These are phyloP conservation scores for Asterochloris sp. DNA, from an alignment of 139 green algal genomes.

Conservation along the genomic window DNA sequence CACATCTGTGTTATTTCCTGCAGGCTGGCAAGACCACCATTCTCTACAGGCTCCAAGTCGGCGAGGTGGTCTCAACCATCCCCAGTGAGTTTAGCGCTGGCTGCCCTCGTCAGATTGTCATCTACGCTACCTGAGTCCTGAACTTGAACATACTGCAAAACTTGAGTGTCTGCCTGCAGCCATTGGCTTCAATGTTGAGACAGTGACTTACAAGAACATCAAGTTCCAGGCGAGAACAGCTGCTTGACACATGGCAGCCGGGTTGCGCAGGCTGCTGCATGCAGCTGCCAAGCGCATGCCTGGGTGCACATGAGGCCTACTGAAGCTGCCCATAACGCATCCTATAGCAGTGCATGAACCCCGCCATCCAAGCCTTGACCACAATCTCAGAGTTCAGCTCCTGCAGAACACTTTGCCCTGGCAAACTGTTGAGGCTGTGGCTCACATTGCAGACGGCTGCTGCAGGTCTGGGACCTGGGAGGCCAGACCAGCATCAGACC, in stretches of 20 bases:
- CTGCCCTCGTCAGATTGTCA: background rate
- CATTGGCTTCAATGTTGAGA: slow-evolving; percentile 99
- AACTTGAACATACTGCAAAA: no score
- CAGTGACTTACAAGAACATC: slow-evolving; percentile 99
- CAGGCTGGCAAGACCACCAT: slow-evolving; percentile 97
- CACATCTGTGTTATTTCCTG: no score
- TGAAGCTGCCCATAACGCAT: no score
- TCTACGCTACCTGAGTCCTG: no score
- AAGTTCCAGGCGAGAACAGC: slow-evolving; percentile 84
- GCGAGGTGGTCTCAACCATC: slow-evolving; percentile 98
- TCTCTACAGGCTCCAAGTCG: slow-evolving; percentile 96
- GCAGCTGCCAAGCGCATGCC: no score
- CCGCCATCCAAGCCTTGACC: no score
- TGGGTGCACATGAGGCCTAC: no score
- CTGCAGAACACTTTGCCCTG: no score
- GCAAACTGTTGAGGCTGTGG: no score
- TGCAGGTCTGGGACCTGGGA: slow-evolving; percentile 59
- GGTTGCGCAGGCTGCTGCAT: no score
- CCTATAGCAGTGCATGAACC: no score
- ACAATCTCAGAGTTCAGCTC: background rate
- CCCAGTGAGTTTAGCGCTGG: slow-evolving; percentile 72
- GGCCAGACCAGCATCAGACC: slow-evolving; percentile 93
- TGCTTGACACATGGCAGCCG: no score
- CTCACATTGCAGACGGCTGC: slow-evolving; percentile 86
- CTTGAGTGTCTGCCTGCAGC: slow-evolving; percentile 50